Evolutionary conservation across 2,329 filamentous ascomycete species (phyloP), one percentile per base, ranked within the genome.

Genomic region (Aspergillus pseudonomiae): DNA sequence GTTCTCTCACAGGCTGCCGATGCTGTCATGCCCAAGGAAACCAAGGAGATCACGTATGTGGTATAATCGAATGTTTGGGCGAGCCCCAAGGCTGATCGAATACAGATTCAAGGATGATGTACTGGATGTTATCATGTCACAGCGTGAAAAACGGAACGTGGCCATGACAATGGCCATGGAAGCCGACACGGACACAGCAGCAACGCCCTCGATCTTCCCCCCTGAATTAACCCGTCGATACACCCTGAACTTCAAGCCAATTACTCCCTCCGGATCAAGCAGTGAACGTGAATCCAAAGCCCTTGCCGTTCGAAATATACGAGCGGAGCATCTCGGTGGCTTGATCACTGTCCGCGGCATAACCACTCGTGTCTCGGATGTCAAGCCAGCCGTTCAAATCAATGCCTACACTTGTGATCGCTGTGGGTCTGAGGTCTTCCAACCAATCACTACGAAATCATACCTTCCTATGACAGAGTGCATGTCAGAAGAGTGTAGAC

Each of bases 341-440:
- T 86, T 99, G 67, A 98, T 99, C 76, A 98, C 95, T 5, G 87
- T 99, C 56, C 89, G 95, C 63, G 94, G 94, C 67, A 99, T 99
- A 67, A 90, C 94, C 2, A 99, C 95, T 1, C 87, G 95, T 74
- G 95, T 98, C 1, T 97, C 95, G 2, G 95, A 99, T 75, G 95
- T 99, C 71, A 99, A 99, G 83, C 95, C 95, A 43, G 89, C 95
- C 12, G 92, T 98, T n/a, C 91, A 94, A 75, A 96, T 99, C 74
- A 97, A 96, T 77, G 95, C 95, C 43, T 99, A 99, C 80, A 95
- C 94, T 59, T 99, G 95, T 80, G 95, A 99, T 78, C 89, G 93
- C 65, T 99, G 95, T 74, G 95, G 95, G 63, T 94, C 91, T 76
- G 95, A 99, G 80, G 94, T 99, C 73, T 99, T 98, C 85, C 95